Percentiles rank a stretch among this genome's conserved stretches.
phyloP scores from a whole-genome alignment of 2,329 filamentous ascomycete species.

The Cladosporium phlei region DNA sequence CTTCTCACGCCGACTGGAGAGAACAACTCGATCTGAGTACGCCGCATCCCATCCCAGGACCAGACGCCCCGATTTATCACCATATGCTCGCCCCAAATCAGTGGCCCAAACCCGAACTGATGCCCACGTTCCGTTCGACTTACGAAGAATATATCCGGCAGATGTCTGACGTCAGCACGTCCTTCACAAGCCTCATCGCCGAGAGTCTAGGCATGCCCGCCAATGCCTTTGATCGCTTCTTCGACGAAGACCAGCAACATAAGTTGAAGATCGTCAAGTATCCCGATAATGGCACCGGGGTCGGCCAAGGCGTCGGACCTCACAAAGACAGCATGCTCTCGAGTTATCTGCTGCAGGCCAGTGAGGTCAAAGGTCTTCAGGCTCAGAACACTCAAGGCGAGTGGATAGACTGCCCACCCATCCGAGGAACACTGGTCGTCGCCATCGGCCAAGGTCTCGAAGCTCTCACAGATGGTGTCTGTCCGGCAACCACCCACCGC shows the following conservation, averaged over 20 bases:
- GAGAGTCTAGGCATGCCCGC: conserved; percentile 71
- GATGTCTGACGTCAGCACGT: conserved; percentile 68
- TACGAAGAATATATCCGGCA: conserved; percentile 71
- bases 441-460: conserved; percentile 85
- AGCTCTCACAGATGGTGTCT: conserved; percentile 77
- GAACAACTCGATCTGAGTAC: conserved; percentile 87
- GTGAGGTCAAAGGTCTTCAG: conserved; percentile 69
- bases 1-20: conserved; percentile 69
- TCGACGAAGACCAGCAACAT: conserved; percentile 67
- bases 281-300: conserved; percentile 60
- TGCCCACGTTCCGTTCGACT: conserved; percentile 63
- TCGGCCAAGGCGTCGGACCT: conserved; percentile 62
- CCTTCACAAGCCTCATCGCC: conserved; percentile 75
- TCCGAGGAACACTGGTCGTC: conserved; percentile 73
- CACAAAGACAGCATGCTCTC: conserved; percentile 84
- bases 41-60: conserved; percentile 61
- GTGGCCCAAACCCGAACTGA: conserved; percentile 62
- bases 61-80: conserved; percentile 63
- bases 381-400: conserved; percentile 72
- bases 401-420: conserved; percentile 79
- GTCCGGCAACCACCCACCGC: conserved; percentile 73
- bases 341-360: conserved; percentile 76
- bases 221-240: conserved; percentile 71
- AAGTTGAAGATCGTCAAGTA: conserved; percentile 89
- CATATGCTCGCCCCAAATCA: conserved; percentile 73